These are phyloP conservation scores for Suillus brevipes DNA, from an alignment of 768 basidiomycete genomes.

Conservation along the genomic window DNA sequence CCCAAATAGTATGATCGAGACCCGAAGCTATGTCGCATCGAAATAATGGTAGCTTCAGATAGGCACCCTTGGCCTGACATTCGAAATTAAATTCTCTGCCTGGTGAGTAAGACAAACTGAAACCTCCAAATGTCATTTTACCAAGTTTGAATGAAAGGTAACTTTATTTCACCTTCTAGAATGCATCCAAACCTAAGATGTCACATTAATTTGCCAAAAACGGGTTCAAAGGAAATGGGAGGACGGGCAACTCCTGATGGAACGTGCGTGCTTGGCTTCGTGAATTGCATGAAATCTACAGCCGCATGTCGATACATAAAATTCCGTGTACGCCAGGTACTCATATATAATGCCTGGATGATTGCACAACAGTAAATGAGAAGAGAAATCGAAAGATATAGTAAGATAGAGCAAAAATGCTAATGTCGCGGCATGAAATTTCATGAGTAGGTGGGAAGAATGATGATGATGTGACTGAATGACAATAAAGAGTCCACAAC, in stretches of 20 bases:
- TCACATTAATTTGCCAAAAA: neutral
- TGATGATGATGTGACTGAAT: slow-evolving; percentile 4
- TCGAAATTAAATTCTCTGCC: neutral
- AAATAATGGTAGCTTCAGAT: neutral
- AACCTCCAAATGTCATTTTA: neutral
- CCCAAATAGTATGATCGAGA: neutral
- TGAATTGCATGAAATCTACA: slow-evolving; percentile 2
- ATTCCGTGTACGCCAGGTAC: slow-evolving; percentile 34
- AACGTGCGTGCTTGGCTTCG: slow-evolving; percentile 2
- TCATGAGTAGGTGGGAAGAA: slow-evolving; percentile 4
- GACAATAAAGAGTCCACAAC: slow-evolving; percentile 11
- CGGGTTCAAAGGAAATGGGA: neutral
- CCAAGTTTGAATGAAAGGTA: neutral
- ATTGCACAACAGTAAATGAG: slow-evolving; percentile 8
- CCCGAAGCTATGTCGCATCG: neutral
- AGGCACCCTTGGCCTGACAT: neutral
- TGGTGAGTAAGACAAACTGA: neutral
- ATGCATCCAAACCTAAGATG: neutral
- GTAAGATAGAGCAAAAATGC: slow-evolving; percentile 18
- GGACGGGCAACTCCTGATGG: neutral
- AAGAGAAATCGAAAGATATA: slow-evolving; percentile 20
- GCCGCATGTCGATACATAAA: slow-evolving; percentile 23
- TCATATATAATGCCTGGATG: slow-evolving; percentile 29
- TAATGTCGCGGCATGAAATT: slow-evolving; percentile 22
- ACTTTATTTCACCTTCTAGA: neutral